Evolutionary conservation across 768 basidiomycete species (phyloP), one percentile per base, ranked within the genome.

Genomic region (Tylopilus subfusipes): DNA sequence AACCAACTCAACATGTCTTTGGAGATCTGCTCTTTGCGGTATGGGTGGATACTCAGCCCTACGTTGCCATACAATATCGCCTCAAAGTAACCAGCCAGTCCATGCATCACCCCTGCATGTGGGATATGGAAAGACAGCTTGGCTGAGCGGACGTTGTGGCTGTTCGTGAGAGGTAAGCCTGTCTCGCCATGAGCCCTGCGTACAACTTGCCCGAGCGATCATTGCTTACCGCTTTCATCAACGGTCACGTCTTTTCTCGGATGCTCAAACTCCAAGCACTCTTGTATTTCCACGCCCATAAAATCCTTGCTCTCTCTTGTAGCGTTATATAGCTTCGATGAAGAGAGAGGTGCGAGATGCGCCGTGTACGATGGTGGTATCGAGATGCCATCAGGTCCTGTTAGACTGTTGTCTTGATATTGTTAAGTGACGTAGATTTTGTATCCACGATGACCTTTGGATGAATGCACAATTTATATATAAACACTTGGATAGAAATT

Each of bases 1-100:
- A 99, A 99, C 97, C 97, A 99, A 67, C 95, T 98, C 63, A 98
- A 77, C 97, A 99, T 99, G 62, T 98, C 88, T 63, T 91, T 94
- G 9, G 93, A 94, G 50, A 95, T 78, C 43, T 82, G 78, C 25
- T 92, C 88, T 67, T 89, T 92, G 45, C 86, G 83, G 49, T 90
- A 82, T 0, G 97, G 97, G 67, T 98, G 96, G 39, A 97, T 98
- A 64, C 92, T 97, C 24, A 98, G 74, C 1, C 93, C 92, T 21
- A 98, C 78, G 56, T 87, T 85, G n/a, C 82, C 84, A 65, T 99
- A 99, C 5, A 99, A 74, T 11, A 90, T 83, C 0, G 96, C 92
- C 72, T 98, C 96, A 62, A 99, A 99, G 68, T 98, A 99, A 16
- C 97, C 97, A 4, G 93, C 96, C 42, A 98, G 76, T 18, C 97